A percentile compares a stretch with the other conserved stretches of the same genome.
phyloP scores from a whole-genome alignment of 116 monocot genomes.

The Trichopus zeylanicus region DNA sequence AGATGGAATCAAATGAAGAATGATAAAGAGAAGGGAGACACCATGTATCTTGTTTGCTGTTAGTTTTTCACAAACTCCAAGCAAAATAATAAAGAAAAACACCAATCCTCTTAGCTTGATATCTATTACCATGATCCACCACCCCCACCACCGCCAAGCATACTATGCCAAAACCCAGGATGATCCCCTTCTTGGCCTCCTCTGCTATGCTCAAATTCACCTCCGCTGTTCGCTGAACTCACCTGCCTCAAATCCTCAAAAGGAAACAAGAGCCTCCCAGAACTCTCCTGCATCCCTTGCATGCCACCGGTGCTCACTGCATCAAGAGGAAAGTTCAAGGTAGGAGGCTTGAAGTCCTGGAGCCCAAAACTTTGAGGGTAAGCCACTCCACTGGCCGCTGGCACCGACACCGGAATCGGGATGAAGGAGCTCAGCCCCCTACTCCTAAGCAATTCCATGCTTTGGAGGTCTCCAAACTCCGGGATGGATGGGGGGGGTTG shows the following conservation, averaged over 20 bases:
- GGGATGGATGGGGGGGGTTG: conserved; percentile 13
- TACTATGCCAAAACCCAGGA: conserved; percentile 54
- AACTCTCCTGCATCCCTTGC: conserved; percentile 16
- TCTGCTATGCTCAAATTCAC: conserved; percentile 23
- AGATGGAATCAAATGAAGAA: not conserved
- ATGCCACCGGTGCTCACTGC: too few relatives aligned
- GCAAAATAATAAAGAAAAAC: not conserved
- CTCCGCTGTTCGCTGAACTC: not conserved
- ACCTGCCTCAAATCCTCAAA: conserved; percentile 46
- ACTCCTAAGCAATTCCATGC: conserved; percentile 32
- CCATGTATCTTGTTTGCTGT: conserved; percentile 10
- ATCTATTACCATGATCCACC: conserved; percentile 23
- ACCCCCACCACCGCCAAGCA: conserved; percentile 32
- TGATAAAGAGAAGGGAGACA: conserved; percentile 1
- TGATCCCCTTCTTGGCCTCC: conserved; percentile 34
- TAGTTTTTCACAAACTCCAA: conserved; percentile 17
- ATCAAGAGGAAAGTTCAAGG: conserved; percentile 28
- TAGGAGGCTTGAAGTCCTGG: conserved; percentile 35
- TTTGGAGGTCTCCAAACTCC: conserved; percentile 25
- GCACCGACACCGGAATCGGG: conserved; percentile 21
- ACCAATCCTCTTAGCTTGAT: not conserved
- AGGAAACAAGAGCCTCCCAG: conserved; percentile 44
- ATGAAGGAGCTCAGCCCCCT: conserved; percentile 22
- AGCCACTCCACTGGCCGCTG: not conserved
- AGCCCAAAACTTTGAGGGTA: conserved; percentile 24